Evolutionary conservation across 345 rosid species (phyloP).

Genomic region (Sisymbrium altissimum): DNA sequence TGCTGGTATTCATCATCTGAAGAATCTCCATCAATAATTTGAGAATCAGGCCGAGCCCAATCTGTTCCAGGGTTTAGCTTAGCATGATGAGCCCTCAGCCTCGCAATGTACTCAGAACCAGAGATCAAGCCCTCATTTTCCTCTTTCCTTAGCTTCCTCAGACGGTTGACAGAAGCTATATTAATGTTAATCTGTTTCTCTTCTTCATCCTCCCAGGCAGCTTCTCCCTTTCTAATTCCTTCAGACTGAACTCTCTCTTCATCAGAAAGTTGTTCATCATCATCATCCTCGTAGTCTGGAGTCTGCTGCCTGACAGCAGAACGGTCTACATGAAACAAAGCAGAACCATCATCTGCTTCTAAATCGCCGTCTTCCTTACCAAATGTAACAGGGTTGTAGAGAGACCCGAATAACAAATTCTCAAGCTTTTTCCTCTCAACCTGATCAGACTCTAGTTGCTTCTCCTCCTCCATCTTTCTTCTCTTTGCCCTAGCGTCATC

Average conservation of each 20-base stretch:
- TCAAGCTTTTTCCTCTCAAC: conserved; percentile 74
- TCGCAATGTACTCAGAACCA: conserved; percentile 66
- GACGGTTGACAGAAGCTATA: conserved; percentile 61
- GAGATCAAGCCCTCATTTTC: conserved; percentile 68
- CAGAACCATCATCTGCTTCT: conserved; percentile 34
- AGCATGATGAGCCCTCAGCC: conserved; percentile 81
- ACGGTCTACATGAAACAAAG: conserved; percentile 58
- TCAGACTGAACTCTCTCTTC: conserved; percentile 37
- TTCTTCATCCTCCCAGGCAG: conserved; percentile 95
- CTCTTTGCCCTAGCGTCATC: conserved; percentile 44
- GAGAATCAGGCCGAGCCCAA: conserved; percentile 65
- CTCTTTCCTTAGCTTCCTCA: conserved; percentile 87
- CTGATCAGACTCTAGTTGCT: conserved; percentile 44
- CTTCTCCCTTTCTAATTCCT: conserved; percentile 39
- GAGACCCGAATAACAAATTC: conserved; percentile 68
- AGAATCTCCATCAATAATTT: conserved; percentile 16
- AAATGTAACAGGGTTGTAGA: conserved; percentile 70
- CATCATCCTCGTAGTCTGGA: conserved; percentile 38
- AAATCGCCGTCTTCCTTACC: conserved; percentile 47
- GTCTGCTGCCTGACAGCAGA: conserved; percentile 32
- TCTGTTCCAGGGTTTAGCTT: conserved; percentile 87
- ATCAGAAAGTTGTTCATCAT: conserved; percentile 34
- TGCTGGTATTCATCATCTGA: conserved; percentile 37
- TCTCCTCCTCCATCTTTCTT: conserved; percentile 59
- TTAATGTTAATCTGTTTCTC: conserved; percentile 55